Percentiles rank a stretch among this genome's conserved stretches.
phyloP scores from a whole-genome alignment of 1,139 yeast genomes.

The Wickerhamiella infanticola region DNA sequence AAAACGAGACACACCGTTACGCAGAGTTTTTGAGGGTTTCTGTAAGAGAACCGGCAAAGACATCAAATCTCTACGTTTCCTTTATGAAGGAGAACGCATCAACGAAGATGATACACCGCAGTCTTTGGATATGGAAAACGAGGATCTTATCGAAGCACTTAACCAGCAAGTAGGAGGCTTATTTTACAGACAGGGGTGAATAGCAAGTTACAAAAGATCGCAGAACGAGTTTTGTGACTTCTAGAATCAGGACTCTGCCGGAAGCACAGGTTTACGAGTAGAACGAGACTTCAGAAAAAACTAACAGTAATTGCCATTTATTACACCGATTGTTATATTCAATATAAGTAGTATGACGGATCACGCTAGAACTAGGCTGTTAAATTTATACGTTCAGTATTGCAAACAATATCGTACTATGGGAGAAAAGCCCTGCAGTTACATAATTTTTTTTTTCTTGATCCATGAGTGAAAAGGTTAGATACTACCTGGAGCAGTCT shows the following conservation, averaged over 20 bases:
- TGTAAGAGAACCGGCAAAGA: conserved; percentile 96
- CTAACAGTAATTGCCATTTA: too few species aligned
- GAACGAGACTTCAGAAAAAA: too few species aligned
- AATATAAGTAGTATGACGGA: too few species aligned
- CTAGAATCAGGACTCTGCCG: too few species aligned
- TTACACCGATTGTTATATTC: too few species aligned
- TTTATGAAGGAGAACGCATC: conserved; percentile 87
- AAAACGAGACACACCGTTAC: conserved; percentile 81
- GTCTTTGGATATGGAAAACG: conserved; percentile 80
- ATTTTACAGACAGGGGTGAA: too few species aligned
- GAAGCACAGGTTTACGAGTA: too few species aligned
- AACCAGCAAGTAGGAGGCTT: conserved; percentile 47
- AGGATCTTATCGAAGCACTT: conserved; percentile 96
- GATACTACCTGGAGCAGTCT: conserved; percentile 66
- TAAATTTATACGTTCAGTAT: too few species aligned
- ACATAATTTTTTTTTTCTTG: not conserved
- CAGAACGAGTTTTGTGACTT: too few species aligned
- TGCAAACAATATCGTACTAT: too few species aligned
- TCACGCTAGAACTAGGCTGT: too few species aligned
- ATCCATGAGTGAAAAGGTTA: conserved; percentile 54
- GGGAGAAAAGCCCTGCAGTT: not conserved
- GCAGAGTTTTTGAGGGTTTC: conserved; percentile 93
- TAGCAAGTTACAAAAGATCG: too few species aligned
- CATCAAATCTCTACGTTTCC: conserved; percentile 64
- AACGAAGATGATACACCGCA: conserved; percentile 85